Evolutionary conservation across 257 asterid species (phyloP).

Genomic region (Agastache rugosa): DNA sequence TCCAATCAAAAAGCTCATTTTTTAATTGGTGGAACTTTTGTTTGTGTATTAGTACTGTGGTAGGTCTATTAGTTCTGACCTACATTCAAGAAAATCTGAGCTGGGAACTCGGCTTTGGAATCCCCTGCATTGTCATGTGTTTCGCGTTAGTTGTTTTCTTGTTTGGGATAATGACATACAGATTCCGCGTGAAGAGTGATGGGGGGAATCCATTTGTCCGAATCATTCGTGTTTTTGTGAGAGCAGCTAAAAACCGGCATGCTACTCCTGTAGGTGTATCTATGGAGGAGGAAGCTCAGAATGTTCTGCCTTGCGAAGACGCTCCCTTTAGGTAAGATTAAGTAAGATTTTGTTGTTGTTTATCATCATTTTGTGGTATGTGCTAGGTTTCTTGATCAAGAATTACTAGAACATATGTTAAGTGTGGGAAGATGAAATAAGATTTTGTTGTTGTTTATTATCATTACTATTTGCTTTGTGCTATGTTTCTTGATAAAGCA

Average conservation of each 20-base stretch:
- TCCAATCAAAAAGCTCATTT: conserved; percentile 48
- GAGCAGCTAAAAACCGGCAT: conserved; percentile 38
- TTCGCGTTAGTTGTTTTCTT: conserved; percentile 48
- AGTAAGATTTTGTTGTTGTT: background rate
- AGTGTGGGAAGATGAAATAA: background rate
- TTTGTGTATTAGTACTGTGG: conserved; percentile 31
- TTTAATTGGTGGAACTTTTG: conserved; percentile 47
- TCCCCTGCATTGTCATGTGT: conserved; percentile 58
- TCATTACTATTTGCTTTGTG: background rate
- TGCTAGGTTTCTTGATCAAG: too few species aligned
- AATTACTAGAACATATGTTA: background rate
- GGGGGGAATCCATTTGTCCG: conserved; percentile 39
- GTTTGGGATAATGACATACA: conserved; percentile 48
- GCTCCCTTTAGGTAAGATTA: conserved; percentile 29
- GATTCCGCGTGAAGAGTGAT: conserved; percentile 38
- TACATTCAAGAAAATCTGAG: conserved; percentile 62
- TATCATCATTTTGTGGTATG: too few species aligned
- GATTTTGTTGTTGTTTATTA: background rate
- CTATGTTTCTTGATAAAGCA: too few species aligned
- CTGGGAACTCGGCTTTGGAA: conserved; percentile 70
- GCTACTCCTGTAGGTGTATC: background rate
- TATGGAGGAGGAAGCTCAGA: conserved; percentile 28
- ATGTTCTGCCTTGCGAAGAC: conserved; percentile 22
- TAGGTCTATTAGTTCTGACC: conserved; percentile 42
- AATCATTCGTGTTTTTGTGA: conserved; percentile 38